phyloP scores from a whole-genome alignment of 2,329 filamentous ascomycete species.

The Colletotrichum musicola region DNA sequence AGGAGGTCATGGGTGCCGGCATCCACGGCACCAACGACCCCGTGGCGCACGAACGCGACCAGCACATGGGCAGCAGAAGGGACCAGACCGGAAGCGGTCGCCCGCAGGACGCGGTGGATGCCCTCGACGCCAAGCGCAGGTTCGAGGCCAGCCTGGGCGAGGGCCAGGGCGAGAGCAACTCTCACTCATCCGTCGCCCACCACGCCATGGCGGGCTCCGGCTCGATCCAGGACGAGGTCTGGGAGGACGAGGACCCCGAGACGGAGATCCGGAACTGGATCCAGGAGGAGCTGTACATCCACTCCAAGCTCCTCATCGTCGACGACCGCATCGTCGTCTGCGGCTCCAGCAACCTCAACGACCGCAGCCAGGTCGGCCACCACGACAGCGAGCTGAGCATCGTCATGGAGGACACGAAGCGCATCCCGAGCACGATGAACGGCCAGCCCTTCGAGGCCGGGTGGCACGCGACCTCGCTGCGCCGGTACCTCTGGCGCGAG shows the following conservation, averaged over 20 bases:
- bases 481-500: slow-evolving; percentile 89
- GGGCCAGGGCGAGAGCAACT: slow-evolving; percentile 51
- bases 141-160: slow-evolving; percentile 64
- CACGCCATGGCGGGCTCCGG: slow-evolving; percentile 80
- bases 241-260: slow-evolving; percentile 78
- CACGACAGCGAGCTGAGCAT: slow-evolving; percentile 94
- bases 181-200: slow-evolving; percentile 71
- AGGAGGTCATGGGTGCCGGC: slow-evolving; percentile 85
- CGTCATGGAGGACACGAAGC: slow-evolving; percentile 86
- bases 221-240: slow-evolving; percentile 75
- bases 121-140: slow-evolving; percentile 60
- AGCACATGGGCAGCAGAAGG: slow-evolving; percentile 59
- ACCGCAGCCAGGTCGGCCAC: slow-evolving; percentile 86
- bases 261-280: slow-evolving; percentile 90
- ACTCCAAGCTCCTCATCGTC: slow-evolving; percentile 89
- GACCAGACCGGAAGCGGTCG: slow-evolving; percentile 46
- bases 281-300: slow-evolving; percentile 96
- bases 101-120: slow-evolving; percentile 51
- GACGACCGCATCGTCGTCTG: slow-evolving; percentile 90
- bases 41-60: slow-evolving; percentile 59
- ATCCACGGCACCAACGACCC: slow-evolving; percentile 70
- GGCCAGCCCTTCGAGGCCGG: slow-evolving; percentile 82
- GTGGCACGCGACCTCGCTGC: slow-evolving; percentile 84
- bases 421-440: slow-evolving; percentile 80
- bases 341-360: slow-evolving; percentile 91